phyloP scores from a whole-genome alignment of 371 early-diverging fungal genomes.

The Actinomortierella ambigua region DNA sequence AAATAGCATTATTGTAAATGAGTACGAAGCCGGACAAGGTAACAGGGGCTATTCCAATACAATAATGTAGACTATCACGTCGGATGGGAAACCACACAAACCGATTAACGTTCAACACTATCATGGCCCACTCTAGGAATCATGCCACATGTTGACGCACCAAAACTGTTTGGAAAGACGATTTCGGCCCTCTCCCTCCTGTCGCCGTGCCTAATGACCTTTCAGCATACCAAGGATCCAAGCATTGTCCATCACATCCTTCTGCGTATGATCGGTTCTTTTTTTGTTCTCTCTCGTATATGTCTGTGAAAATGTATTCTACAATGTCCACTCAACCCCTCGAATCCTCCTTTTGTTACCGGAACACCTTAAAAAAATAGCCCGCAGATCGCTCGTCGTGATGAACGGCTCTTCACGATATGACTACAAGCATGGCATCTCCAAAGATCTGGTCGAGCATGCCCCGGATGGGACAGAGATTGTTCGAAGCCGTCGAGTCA shows the following conservation, averaged over 20 bases:
- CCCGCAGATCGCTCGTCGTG: slow-evolving; percentile 67
- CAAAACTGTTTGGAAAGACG: slow-evolving; percentile 66
- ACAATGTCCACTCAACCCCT: neutral
- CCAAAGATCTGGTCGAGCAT: slow-evolving; percentile 62
- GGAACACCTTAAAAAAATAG: slow-evolving; percentile 26
- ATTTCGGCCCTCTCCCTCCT: slow-evolving; percentile 70
- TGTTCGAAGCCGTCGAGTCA: slow-evolving; percentile 52
- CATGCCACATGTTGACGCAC: slow-evolving; percentile 60
- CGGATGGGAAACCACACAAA: no score
- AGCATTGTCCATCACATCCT: slow-evolving; percentile 43
- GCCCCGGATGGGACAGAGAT: slow-evolving; percentile 33
- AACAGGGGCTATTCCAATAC: slow-evolving; percentile 11
- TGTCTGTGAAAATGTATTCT: neutral
- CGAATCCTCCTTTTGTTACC: neutral
- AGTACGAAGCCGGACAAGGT: slow-evolving; percentile 77
- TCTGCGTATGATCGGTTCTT: slow-evolving; percentile 51
- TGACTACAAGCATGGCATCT: slow-evolving; percentile 68
- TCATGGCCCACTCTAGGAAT: no score
- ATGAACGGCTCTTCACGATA: slow-evolving; percentile 68
- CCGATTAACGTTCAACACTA: no score
- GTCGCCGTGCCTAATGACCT: slow-evolving; percentile 74
- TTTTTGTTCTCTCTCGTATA: neutral
- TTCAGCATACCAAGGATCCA: slow-evolving; percentile 48
- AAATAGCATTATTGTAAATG: slow-evolving; percentile 72
- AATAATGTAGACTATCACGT: no score